Percentiles rank a stretch among this genome's conserved stretches.
Conservation (phyloP, 805 yeast genomes). For the Zygosaccharomyces siamensis region DNA sequence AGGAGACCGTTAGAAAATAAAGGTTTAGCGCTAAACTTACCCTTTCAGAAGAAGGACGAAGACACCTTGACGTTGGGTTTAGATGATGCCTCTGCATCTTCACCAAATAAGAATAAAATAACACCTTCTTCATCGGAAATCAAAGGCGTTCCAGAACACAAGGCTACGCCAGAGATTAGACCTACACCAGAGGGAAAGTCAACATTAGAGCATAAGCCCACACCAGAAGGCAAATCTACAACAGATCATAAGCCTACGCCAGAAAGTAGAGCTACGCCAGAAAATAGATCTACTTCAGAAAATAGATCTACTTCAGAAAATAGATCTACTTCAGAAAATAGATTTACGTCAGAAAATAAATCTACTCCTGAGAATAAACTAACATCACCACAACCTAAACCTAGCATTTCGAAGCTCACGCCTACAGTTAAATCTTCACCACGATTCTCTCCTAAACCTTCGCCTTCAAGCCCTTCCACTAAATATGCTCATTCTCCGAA, state of each 20-base stretch:
- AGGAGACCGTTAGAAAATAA: background rate
- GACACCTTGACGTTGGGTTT: conserved; percentile 14
- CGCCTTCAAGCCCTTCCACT: background rate
- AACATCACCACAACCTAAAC: background rate
- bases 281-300: background rate
- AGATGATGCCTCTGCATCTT: background rate
- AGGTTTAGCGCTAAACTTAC: conserved; percentile 12
- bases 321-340: too few species aligned
- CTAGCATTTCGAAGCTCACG: background rate
- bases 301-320: background rate
- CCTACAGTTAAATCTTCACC: background rate
- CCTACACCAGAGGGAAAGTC: background rate
- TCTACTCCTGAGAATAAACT: background rate
- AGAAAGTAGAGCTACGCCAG: background rate
- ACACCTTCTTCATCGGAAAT: background rate
- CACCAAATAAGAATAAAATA: background rate
- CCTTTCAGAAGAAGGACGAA: conserved; percentile 10
- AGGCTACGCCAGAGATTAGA: too few species aligned
- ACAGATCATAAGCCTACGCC: too few species aligned
- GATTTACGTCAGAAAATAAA: background rate
- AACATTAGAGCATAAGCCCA: background rate
- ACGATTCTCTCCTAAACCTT: background rate
- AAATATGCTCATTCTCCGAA: background rate
- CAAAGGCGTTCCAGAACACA: too few species aligned
- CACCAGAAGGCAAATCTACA: background rate